Evolutionary conservation across 345 rosid genomes (phyloP).

Genomic region (Pelargonium nanum): DNA sequence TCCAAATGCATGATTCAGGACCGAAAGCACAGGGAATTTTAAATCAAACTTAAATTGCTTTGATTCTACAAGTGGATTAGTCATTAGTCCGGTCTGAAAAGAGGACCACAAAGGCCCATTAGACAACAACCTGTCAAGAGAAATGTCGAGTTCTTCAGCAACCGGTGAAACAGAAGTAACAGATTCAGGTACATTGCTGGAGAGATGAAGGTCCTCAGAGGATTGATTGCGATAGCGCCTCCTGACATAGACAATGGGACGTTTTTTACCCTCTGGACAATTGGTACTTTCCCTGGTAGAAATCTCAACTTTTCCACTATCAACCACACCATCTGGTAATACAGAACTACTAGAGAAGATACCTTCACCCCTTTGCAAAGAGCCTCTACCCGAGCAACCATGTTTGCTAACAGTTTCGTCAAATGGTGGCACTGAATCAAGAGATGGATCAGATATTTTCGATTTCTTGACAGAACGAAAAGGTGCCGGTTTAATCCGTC

Average conservation of each 20-base stretch:
- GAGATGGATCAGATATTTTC: constrained; percentile 26
- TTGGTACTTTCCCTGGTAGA: constrained; percentile 23
- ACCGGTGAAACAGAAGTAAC: constrained; percentile 13
- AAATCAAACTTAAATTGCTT: constrained; percentile 29
- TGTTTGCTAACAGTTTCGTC: constrained; percentile 19
- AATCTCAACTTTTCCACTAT: constrained; percentile 23
- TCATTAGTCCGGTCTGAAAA: constrained; percentile 22
- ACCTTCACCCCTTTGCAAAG: constrained; percentile 14
- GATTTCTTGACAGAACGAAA: constrained; percentile 38
- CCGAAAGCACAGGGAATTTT: constrained; percentile 23
- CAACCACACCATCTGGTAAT: constrained; percentile 21
- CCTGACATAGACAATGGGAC: constrained; percentile 73
- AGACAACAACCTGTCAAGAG: constrained; percentile 9
- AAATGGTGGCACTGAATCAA: constrained; percentile 10
- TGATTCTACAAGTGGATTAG: constrained; percentile 23
- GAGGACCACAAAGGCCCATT: background rate
- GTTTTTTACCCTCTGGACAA: constrained; percentile 27
- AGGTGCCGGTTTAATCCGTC: constrained; percentile 47
- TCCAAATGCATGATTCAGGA: constrained; percentile 22
- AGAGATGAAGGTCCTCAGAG: constrained; percentile 14
- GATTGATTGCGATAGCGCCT: constrained; percentile 43
- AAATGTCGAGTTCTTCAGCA: constrained; percentile 19
- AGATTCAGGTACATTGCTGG: constrained; percentile 10
- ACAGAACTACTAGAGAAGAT: constrained; percentile 24
- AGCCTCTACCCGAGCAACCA: constrained; percentile 21